Conservation (phyloP, 2,329 filamentous ascomycete genomes). For the Claviceps lovelessii region DNA sequence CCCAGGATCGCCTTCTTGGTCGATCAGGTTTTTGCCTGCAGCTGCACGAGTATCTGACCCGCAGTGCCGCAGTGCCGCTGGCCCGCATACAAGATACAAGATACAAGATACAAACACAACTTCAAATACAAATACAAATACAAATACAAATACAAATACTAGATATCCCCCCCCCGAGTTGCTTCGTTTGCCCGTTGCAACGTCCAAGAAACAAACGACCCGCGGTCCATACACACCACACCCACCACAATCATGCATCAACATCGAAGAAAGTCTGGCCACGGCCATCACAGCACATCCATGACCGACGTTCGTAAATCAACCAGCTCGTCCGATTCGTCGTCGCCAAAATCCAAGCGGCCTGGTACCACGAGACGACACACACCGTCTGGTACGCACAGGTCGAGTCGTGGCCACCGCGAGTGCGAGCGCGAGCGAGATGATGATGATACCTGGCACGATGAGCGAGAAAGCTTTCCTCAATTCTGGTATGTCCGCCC, state of each 20-base stretch:
- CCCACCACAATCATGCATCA: slow-evolving; percentile 34
- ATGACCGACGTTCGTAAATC: slow-evolving; percentile 41
- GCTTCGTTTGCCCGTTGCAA: too few species aligned
- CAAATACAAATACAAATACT: background rate
- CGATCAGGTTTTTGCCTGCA: background rate
- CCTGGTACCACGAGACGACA: slow-evolving; percentile 31
- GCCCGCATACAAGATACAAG: too few species aligned
- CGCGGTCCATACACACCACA: background rate
- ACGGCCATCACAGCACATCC: slow-evolving; percentile 36
- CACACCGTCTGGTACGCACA: slow-evolving; percentile 26
- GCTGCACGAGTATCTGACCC: background rate
- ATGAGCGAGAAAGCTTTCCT: slow-evolving; percentile 49
- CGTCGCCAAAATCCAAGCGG: slow-evolving; percentile 32
- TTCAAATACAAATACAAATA: too few species aligned
- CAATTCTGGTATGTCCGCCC: slow-evolving; percentile 43
- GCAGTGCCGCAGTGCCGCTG: background rate
- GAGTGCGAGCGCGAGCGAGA: slow-evolving; percentile 38
- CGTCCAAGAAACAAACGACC: background rate
- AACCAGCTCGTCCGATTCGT: slow-evolving; percentile 27
- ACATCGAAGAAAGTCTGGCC: slow-evolving; percentile 41
- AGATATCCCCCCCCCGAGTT: background rate
- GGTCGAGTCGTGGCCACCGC: slow-evolving; percentile 35
- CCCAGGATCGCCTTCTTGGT: background rate
- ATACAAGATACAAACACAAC: too few species aligned
- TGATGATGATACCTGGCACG: slow-evolving; percentile 31